phyloP scores from a whole-genome alignment of 768 basidiomycete genomes.

The Boletus rufocinnamomeus region DNA sequence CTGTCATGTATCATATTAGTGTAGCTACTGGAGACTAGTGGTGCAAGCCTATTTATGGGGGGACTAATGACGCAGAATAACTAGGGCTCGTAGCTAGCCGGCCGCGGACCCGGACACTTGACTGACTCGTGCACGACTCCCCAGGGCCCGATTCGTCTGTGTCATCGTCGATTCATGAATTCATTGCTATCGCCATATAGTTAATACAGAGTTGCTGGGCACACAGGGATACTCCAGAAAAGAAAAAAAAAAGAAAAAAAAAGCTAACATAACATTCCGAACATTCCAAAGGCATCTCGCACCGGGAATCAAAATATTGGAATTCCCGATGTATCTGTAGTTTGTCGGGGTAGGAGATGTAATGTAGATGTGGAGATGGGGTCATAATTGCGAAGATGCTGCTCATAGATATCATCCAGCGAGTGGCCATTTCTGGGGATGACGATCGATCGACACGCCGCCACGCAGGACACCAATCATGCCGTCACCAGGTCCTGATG shows the following conservation, averaged over 20 bases:
- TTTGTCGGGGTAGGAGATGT: no score
- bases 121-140: not conserved
- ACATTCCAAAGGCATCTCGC: constrained; percentile 8
- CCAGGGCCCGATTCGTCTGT: not conserved
- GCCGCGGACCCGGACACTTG: not conserved
- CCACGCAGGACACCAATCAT: constrained; percentile 17
- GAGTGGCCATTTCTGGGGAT: constrained; percentile 3
- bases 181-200: constrained; percentile 9
- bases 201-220: constrained; percentile 13
- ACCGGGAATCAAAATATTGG: no score
- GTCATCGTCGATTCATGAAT: not conserved
- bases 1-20: not conserved
- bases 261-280: constrained; percentile 15
- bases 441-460: constrained; percentile 28
- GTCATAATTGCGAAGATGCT: constrained; percentile 7
- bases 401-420: constrained; percentile 7
- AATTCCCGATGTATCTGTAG: no score
- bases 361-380: constrained; percentile 9
- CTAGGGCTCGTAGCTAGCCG: not conserved
- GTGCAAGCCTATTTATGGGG: not conserved
- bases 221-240: not conserved
- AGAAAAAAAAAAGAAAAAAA: not conserved
- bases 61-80: constrained; percentile 5
- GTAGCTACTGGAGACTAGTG: no score
- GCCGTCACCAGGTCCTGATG: constrained; percentile 22